Evolutionary conservation across 495 filamentous ascomycete species (phyloP).

Genomic region (Rhizodiscina lignyota): DNA sequence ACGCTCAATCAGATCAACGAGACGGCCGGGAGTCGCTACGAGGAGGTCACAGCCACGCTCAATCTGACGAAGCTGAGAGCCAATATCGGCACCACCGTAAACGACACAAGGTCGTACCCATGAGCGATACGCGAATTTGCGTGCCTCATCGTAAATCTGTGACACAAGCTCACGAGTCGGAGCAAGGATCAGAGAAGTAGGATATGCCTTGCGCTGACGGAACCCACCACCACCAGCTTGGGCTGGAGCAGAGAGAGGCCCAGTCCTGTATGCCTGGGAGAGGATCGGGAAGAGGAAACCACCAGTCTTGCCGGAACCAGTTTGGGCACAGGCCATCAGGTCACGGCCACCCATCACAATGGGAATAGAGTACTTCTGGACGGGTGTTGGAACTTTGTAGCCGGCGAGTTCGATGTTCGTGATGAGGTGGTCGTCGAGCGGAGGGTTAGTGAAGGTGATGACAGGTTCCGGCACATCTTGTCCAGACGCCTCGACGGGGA

Average conservation of each 20-base stretch:
- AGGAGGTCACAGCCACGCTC: constrained; percentile 95
- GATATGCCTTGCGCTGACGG: constrained; percentile 86
- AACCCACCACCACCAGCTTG: constrained; percentile 46
- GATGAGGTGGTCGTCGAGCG: constrained; percentile 80
- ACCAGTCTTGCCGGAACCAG: constrained; percentile 97
- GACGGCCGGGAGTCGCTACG: constrained; percentile 90
- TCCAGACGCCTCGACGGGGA: constrained; percentile 92
- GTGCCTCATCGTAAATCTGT: constrained; percentile 93
- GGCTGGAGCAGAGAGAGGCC: constrained; percentile 52
- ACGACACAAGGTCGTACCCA: constrained; percentile 98
- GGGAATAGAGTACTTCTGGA: constrained; percentile 96
- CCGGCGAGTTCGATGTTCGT: constrained; percentile 81
- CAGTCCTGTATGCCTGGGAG: constrained; percentile 83
- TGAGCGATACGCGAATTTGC: constrained; percentile 96
- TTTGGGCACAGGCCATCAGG: constrained; percentile 98
- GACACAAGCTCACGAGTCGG: constrained; percentile 96
- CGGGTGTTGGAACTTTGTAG: constrained; percentile 88
- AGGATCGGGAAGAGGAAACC: constrained; percentile 98
- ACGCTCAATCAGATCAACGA: constrained; percentile 95
- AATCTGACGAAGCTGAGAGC: constrained; percentile 88
- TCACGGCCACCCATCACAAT: constrained; percentile 95
- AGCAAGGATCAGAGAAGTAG: constrained; percentile 86
- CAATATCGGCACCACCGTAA: constrained; percentile 97
- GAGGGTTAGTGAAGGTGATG: constrained; percentile 78
- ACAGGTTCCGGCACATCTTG: constrained; percentile 88